Evolutionary conservation across 768 basidiomycete genomes (phyloP).

Genomic region (Trametes villosa): DNA sequence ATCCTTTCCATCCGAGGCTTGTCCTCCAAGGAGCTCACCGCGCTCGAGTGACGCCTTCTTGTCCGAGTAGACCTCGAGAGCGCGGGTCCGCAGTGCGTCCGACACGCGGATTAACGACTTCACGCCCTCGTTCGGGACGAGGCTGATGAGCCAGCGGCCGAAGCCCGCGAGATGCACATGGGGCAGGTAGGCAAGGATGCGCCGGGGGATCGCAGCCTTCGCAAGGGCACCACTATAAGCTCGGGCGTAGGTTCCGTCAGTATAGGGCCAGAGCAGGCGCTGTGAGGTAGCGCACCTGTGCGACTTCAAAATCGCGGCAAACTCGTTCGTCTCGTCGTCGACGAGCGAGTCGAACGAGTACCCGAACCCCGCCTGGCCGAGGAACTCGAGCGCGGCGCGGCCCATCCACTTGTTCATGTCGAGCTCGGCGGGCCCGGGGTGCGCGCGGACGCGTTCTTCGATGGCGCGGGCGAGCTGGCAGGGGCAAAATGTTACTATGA

Average conservation of each 20-base stretch:
- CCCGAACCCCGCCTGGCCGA: slow-evolving; percentile 29
- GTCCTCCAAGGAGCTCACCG: slow-evolving; percentile 33
- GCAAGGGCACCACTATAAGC: neutral
- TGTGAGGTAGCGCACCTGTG: slow-evolving; percentile 6
- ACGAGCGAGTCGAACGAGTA: slow-evolving; percentile 25
- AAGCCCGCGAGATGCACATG: neutral
- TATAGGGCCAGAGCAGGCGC: too few relatives aligned
- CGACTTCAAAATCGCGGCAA: neutral
- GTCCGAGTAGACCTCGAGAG: slow-evolving; percentile 35
- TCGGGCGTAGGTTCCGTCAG: neutral
- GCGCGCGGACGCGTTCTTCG: neutral
- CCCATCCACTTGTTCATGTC: slow-evolving; percentile 38
- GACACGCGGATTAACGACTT: neutral
- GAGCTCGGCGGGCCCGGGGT: slow-evolving; percentile 16
- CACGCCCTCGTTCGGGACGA: slow-evolving; percentile 8
- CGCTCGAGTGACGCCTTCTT: slow-evolving; percentile 35
- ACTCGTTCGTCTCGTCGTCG: neutral
- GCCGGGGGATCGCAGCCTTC: neutral
- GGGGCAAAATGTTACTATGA: neutral
- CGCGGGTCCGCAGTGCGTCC: slow-evolving; percentile 1
- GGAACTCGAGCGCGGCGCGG: slow-evolving; percentile 47
- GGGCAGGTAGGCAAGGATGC: slow-evolving; percentile 2
- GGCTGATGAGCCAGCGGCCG: neutral
- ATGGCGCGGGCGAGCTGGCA: slow-evolving; percentile 18
- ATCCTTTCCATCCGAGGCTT: slow-evolving; percentile 45